Percentiles rank a stretch among this genome's conserved stretches.
Evolutionary conservation across 2,329 filamentous ascomycete genomes (phyloP).

Genomic region (Setomelanomma holmii): DNA sequence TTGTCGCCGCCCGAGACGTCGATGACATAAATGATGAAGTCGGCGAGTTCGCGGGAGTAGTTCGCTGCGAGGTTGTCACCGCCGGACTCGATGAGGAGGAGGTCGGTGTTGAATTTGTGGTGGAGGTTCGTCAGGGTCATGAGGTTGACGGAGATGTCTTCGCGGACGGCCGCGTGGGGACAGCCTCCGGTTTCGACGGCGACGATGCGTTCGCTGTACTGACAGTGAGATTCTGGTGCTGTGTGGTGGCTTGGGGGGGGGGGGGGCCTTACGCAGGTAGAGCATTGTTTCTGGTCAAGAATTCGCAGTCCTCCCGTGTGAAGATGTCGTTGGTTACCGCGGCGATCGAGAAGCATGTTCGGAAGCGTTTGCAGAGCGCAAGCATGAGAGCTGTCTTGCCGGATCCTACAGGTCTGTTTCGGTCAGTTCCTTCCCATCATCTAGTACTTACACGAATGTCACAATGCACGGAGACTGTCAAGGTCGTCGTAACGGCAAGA

Average conservation of each 20-base stretch:
- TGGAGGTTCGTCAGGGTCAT: conserved; percentile 91
- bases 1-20: conserved; percentile 97
- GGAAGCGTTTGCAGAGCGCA: conserved; percentile 83
- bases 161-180: conserved; percentile 94
- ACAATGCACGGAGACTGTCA: not conserved
- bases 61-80: conserved; percentile 98
- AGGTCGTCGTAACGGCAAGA: not conserved
- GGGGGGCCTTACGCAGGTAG: conserved; percentile 66
- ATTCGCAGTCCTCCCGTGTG: conserved; percentile 96
- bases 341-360: conserved; percentile 82
- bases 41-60: conserved; percentile 91
- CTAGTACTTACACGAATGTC: conserved; percentile 1
- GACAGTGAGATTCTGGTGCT: not conserved
- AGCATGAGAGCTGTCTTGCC: conserved; percentile 98
- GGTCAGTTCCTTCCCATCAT: conserved; percentile 14
- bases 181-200: conserved; percentile 98
- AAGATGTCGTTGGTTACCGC: conserved; percentile 99
- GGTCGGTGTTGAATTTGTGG: conserved; percentile 76
- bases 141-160: conserved; percentile 94
- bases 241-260: not conserved
- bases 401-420: conserved; percentile 83
- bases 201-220: conserved; percentile 71
- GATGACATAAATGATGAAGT: conserved; percentile 99
- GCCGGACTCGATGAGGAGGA: conserved; percentile 93
- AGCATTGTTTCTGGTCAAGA: conserved; percentile 85